A percentile compares a stretch with the other conserved stretches of the same genome.
phyloP scores from a whole-genome alignment of 495 filamentous ascomycete species.

The Cudoniella acicularis region DNA sequence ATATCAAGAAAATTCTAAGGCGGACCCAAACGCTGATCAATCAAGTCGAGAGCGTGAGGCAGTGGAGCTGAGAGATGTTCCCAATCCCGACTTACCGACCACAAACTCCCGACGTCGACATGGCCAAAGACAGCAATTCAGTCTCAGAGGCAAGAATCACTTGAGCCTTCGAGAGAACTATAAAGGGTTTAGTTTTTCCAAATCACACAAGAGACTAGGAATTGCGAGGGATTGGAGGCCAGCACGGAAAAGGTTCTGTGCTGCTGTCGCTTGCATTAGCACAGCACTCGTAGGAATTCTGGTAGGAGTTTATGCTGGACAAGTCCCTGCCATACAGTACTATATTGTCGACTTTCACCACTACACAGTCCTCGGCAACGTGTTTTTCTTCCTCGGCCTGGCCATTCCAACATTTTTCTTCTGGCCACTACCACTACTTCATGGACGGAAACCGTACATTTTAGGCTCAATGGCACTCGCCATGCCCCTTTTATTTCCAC shows the following conservation, averaged over 20 bases:
- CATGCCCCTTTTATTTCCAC: constrained; percentile 72
- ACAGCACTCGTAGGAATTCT: constrained; percentile 64
- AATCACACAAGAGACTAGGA: constrained; percentile 46
- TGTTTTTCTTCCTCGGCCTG: constrained; percentile 64
- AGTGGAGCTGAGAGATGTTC: constrained; percentile 16
- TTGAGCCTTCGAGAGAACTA: constrained; percentile 32
- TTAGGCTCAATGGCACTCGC: constrained; percentile 58
- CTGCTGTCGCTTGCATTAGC: constrained; percentile 64
- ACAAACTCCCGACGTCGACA: constrained; percentile 1
- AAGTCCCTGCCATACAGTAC: constrained; percentile 73
- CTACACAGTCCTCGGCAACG: constrained; percentile 66
- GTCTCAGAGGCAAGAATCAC: constrained; percentile 31
- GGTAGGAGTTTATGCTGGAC: constrained; percentile 70
- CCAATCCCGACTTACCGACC: constrained; percentile 12
- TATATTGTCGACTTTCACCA: constrained; percentile 62
- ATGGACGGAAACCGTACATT: constrained; percentile 73
- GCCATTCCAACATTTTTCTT: constrained; percentile 62
- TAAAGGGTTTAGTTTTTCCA: constrained; percentile 46
- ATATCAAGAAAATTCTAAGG: not conserved
- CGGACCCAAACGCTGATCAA: not conserved
- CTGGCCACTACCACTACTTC: constrained; percentile 73
- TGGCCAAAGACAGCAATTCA: constrained; percentile 10
- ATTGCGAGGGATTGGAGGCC: constrained; percentile 65
- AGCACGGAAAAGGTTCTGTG: constrained; percentile 60
- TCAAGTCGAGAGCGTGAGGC: not conserved